Evolutionary conservation across 2,329 filamentous ascomycete species (phyloP), one percentile per base, ranked within the genome.

Genomic region (Ascochyta fabae): DNA sequence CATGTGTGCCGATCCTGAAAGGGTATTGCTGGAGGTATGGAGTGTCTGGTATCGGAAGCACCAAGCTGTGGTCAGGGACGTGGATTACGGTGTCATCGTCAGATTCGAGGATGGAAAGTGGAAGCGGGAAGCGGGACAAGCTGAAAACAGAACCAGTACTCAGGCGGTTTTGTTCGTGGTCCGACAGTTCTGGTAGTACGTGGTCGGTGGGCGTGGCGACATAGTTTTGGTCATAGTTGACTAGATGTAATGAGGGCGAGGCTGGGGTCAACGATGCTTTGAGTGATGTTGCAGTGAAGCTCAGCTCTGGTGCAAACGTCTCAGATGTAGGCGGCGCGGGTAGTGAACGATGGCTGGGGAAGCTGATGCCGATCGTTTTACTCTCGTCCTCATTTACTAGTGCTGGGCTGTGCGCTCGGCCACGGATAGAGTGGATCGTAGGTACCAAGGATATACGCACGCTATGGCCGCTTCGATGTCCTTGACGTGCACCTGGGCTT

Each of bases 71-170:
- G 12, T 61, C 49, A 6, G 58, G 43, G 38, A 44, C 3, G 44
- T 53, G 84, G 62, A 89, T 86, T 1, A 83, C 73, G 24, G 82
- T 87, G n/a, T 80, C 1, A 6, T 78, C 80, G 26, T 78, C 74
- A 9, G 73, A 95, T 60, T 97, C 96, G 69, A 93, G 89, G 9
- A 91, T 86, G 72, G 96, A 91, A 79, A 92, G 96, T 77, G 86
- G 88, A 7, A 80, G 96, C 76, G 93, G 89, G 79, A 80, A 76
- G 4, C 52, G 70, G 2, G 75, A 73, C 40, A 79, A 74, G 45
- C 64, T 75, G 59, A 76, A 71, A 3, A 70, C 50, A 10, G 70
- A 72, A 9, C 64, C 60, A 6, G 48, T 63, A 40, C 71, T 75
- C 24, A 69, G 13, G 8, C 67, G 63, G 23, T 67, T 60, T 5